Conservation (phyloP, 108 stramenopile species). For the Cylindrotheca closterium region DNA sequence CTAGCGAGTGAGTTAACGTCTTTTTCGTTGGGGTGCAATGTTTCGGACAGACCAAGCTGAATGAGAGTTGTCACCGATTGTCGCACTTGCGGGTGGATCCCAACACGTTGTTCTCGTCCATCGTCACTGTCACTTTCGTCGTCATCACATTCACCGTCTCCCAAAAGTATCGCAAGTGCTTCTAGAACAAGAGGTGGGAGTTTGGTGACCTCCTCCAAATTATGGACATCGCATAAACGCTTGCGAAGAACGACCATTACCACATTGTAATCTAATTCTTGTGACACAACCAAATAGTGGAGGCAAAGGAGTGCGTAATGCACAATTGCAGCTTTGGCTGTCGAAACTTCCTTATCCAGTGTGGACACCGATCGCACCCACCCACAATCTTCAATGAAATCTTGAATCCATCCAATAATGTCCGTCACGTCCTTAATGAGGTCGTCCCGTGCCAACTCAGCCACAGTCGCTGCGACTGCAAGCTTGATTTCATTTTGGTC, state of each 20-base stretch:
- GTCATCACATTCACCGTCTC: slow-evolving; percentile 54
- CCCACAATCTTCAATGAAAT: slow-evolving; percentile 47
- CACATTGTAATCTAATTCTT: slow-evolving; percentile 72
- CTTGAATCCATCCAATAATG: slow-evolving; percentile 67
- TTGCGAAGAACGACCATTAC: slow-evolving; percentile 73
- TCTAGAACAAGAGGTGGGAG: slow-evolving; percentile 50
- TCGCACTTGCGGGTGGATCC: slow-evolving; percentile 36
- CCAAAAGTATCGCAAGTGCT: slow-evolving; percentile 55
- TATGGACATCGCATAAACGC: slow-evolving; percentile 45
- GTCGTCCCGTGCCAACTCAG: slow-evolving; percentile 64
- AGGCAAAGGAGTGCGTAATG: slow-evolving; percentile 53
- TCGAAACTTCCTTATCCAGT: slow-evolving; percentile 32
- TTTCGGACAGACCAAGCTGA: slow-evolving; percentile 28
- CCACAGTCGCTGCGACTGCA: slow-evolving; percentile 63
- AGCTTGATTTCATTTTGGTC: slow-evolving; percentile 53
- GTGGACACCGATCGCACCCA: slow-evolving; percentile 39
- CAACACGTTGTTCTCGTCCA: background rate
- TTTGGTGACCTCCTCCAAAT: slow-evolving; percentile 30
- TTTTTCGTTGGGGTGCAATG: slow-evolving; percentile 20
- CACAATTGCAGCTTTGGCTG: slow-evolving; percentile 24
- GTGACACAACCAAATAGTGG: slow-evolving; percentile 54
- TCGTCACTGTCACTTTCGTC: slow-evolving; percentile 36
- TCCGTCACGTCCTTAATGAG: slow-evolving; percentile 65
- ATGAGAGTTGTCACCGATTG: slow-evolving; percentile 54
- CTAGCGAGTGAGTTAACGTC: slow-evolving; percentile 4